Conservation (phyloP, 192 early-diverging fungal species). For the Coemansia sp. region DNA sequence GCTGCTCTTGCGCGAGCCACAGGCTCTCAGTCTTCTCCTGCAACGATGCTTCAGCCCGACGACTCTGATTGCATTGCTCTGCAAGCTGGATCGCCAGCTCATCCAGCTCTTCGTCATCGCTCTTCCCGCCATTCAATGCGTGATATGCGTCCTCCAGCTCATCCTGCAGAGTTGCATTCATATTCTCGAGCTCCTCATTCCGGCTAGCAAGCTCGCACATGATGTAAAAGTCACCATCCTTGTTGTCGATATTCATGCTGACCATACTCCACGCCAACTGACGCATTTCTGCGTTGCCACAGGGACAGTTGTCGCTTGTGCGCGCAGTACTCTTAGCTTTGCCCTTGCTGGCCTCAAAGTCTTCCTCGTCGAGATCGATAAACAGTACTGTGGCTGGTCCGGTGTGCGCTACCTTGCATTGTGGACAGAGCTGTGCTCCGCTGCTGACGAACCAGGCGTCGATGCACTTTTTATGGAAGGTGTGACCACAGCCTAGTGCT, state of each 20-base stretch:
- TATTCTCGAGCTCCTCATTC: neutral
- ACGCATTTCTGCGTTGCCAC: neutral
- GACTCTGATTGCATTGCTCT: neutral
- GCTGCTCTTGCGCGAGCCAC: neutral
- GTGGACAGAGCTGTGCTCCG: neutral
- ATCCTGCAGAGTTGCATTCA: neutral
- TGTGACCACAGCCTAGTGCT: neutral
- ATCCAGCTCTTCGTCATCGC: neutral
- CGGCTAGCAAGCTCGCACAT: neutral
- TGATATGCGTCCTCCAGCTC: neutral
- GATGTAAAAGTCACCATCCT: neutral
- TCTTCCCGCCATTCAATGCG: neutral
- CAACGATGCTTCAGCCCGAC: neutral
- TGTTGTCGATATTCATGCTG: neutral
- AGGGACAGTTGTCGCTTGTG: neutral
- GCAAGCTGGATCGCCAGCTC: neutral
- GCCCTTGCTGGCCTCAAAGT: neutral
- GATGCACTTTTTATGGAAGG: constrained; percentile 2
- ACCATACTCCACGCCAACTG: constrained; percentile 1
- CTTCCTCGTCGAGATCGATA: neutral
- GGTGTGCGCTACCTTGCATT: neutral
- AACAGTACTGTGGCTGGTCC: neutral
- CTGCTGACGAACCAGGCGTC: neutral
- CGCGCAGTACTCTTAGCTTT: neutral
- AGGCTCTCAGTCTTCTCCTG: neutral